Evolutionary conservation across 2,329 filamentous ascomycete genomes (phyloP).

Genomic region (Ceratocystis papillata): DNA sequence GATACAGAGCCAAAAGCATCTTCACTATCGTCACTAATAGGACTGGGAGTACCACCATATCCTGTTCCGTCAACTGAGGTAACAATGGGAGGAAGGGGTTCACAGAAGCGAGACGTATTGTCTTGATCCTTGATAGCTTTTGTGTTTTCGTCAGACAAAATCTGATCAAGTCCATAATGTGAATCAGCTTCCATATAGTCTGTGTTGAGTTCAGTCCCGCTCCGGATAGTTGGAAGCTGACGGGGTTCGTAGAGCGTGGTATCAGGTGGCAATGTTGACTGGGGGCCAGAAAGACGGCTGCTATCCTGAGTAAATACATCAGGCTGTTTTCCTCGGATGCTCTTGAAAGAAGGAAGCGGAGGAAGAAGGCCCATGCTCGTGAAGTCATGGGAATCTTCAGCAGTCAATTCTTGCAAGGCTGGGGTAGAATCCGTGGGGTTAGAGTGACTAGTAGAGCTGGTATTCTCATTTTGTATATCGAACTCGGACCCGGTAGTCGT

Average conservation of each 20-base stretch:
- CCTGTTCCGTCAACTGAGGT: conserved; percentile 57
- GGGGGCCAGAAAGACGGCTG: not conserved
- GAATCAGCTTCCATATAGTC: conserved; percentile 30
- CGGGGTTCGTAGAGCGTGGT: conserved; percentile 5
- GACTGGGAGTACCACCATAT: conserved; percentile 33
- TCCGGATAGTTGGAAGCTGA: conserved; percentile 25
- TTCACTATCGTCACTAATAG: conserved; percentile 30
- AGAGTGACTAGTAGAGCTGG: not conserved
- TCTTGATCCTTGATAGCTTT: conserved; percentile 31
- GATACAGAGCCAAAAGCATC: conserved; percentile 24
- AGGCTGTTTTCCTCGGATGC: not conserved
- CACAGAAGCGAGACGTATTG: conserved; percentile 47
- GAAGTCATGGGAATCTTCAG: conserved; percentile 17
- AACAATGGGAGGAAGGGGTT: conserved; percentile 60
- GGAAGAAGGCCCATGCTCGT: conserved; percentile 18
- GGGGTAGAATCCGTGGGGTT: not conserved
- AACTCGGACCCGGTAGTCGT: not conserved
- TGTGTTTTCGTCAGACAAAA: conserved; percentile 13
- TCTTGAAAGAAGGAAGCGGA: conserved; percentile 7
- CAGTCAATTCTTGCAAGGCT: conserved; percentile 1
- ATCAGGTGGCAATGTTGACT: conserved; percentile 31
- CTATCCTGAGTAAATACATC: not conserved
- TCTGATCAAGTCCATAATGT: conserved; percentile 14
- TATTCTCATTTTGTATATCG: conserved; percentile 1
- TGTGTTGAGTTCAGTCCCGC: conserved; percentile 23